Conservation (phyloP, 2,329 filamentous ascomycete genomes). For the Chaetomium sp. region DNA sequence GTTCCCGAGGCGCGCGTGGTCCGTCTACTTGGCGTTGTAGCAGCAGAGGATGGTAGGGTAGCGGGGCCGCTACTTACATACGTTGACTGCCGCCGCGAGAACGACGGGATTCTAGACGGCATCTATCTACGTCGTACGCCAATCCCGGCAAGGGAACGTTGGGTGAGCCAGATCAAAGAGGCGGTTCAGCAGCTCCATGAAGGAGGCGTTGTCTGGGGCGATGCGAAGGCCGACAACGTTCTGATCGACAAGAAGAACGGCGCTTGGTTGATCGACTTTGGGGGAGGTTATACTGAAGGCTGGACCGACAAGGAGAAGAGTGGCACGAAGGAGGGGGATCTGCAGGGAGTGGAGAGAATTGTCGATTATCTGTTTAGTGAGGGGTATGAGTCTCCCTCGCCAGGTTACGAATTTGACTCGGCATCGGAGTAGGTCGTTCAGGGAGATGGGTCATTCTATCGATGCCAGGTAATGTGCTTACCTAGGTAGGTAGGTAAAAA, state of each 20-base stretch:
- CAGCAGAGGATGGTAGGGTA: conserved; percentile 4
- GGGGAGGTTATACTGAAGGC: conserved; percentile 34
- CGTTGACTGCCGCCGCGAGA: conserved; percentile 12
- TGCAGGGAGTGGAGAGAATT: conserved; percentile 26
- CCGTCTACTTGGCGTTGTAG: conserved; percentile 9
- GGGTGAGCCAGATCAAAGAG: conserved; percentile 23
- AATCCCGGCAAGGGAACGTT: conserved; percentile 13
- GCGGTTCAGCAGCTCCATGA: conserved; percentile 25
- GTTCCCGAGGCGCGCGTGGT: conserved; percentile 10
- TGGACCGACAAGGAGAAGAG: conserved; percentile 34
- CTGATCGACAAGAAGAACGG: conserved; percentile 32
- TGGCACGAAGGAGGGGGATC: conserved; percentile 33
- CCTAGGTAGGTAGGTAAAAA: background rate
- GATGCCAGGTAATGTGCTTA: background rate
- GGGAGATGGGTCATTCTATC: background rate
- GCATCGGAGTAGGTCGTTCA: background rate
- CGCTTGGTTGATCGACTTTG: conserved; percentile 36
- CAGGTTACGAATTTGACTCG: conserved; percentile 1
- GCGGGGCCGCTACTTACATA: conserved; percentile 11
- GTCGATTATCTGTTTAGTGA: conserved; percentile 13
- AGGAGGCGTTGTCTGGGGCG: conserved; percentile 28
- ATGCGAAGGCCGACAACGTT: conserved; percentile 32
- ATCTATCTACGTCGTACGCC: conserved; percentile 2
- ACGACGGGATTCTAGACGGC: conserved; percentile 7
- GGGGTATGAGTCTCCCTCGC: conserved; percentile 7